Conservation (phyloP, 129 eudicot genomes). For the Helichrysum umbraculigerum region DNA sequence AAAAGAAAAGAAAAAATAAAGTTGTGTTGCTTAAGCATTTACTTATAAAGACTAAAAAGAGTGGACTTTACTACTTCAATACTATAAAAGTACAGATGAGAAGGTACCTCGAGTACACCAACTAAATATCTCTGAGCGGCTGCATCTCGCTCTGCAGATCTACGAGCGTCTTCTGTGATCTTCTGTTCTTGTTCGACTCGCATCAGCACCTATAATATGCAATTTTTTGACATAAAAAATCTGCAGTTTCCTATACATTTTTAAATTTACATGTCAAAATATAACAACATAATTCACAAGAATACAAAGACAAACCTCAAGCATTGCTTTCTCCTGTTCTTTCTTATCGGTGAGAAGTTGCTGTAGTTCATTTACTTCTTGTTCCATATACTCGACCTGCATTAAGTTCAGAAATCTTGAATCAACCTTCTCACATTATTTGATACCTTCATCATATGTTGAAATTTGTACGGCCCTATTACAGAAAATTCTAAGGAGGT, state of each 20-base stretch:
- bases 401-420: conserved; percentile 5
- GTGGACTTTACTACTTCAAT: neutral
- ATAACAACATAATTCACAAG: neutral
- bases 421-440: conserved; percentile 10
- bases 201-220: conserved; percentile 67
- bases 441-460: neutral
- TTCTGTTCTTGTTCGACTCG: conserved; percentile 92
- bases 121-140: conserved; percentile 75
- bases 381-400: conserved; percentile 82
- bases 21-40: neutral
- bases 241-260: conserved; percentile 3
- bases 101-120: conserved; percentile 66
- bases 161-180: conserved; percentile 84
- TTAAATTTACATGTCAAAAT: neutral
- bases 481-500: too few relatives aligned
- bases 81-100: conserved; percentile 19
- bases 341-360: conserved; percentile 67
- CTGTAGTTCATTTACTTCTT: conserved; percentile 63
- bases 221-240: conserved; percentile 15
- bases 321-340: conserved; percentile 83
- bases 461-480: too few relatives aligned
- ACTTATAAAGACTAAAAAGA: neutral
- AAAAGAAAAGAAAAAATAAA: neutral
- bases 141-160: conserved; percentile 79
- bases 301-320: conserved; percentile 56